A percentile compares a stretch with the other conserved stretches of the same genome.
These are phyloP conservation scores for Vigna nakashimae DNA, from an alignment of 306 rosid genomes.

Conservation along the genomic window DNA sequence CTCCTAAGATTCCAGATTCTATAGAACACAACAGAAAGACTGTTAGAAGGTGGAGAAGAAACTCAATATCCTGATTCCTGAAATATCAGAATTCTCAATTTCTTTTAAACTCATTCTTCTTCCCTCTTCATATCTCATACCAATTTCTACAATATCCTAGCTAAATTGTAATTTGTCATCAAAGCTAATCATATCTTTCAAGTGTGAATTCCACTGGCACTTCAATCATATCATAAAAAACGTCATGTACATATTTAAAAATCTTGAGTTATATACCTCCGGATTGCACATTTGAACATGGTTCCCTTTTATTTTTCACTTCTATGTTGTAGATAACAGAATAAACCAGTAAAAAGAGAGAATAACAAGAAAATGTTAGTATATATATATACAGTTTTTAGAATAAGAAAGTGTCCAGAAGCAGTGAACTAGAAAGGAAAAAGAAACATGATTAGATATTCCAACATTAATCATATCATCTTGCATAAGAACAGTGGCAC, in stretches of 20 bases:
- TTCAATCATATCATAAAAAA: slow-evolving; percentile 3
- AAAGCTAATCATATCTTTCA: slow-evolving; percentile 41
- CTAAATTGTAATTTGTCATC: slow-evolving; percentile 47
- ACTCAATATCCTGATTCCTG: slow-evolving; percentile 89
- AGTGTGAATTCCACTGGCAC: slow-evolving; percentile 43
- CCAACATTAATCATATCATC: slow-evolving; percentile 42
- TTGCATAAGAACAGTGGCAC: slow-evolving; percentile 30
- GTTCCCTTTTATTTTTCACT: neutral
- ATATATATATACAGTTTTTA: too few relatives aligned
- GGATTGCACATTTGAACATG: neutral
- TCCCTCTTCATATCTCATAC: slow-evolving; percentile 7
- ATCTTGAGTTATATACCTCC: neutral
- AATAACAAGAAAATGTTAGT: slow-evolving; percentile 10
- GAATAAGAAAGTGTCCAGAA: neutral
- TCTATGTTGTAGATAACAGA: neutral
- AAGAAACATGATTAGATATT: slow-evolving; percentile 46
- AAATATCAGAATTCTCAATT: slow-evolving; percentile 11
- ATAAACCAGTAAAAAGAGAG: neutral
- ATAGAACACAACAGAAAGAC: slow-evolving; percentile 66
- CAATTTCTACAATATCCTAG: slow-evolving; percentile 31
- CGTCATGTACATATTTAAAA: neutral
- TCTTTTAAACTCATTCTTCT: slow-evolving; percentile 5
- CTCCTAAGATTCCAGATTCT: slow-evolving; percentile 48
- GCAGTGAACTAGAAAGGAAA: slow-evolving; percentile 2
- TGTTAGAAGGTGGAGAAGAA: slow-evolving; percentile 98